A percentile compares a stretch with the other conserved stretches of the same genome.
Evolutionary conservation across 306 rosid genomes (phyloP).

Genomic region (Dalbergia cultrata): DNA sequence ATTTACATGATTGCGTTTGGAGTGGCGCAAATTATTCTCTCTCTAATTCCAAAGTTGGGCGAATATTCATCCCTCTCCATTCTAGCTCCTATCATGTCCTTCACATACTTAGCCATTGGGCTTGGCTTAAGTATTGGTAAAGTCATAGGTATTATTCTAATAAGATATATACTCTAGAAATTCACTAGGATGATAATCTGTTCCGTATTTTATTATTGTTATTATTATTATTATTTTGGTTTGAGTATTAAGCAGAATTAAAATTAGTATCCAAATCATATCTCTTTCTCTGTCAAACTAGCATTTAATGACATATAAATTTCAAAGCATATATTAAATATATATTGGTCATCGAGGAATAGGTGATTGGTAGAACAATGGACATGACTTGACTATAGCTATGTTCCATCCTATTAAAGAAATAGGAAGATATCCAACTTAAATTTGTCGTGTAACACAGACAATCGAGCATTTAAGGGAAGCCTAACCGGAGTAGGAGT

Average conservation of each 20-base stretch:
- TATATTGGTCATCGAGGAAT: no score
- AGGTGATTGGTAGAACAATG: no score
- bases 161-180: no score
- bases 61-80: constrained; percentile 59
- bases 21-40: constrained; percentile 52
- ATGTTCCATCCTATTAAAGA: no score
- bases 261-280: no score
- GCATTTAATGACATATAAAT: no score
- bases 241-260: background rate
- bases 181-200: background rate
- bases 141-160: constrained; percentile 54
- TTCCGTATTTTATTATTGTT: background rate
- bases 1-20: constrained; percentile 71
- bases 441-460: constrained; percentile 40
- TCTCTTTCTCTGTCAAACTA: no score
- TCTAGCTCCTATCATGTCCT: constrained; percentile 74
- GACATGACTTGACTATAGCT: no score
- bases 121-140: constrained; percentile 66
- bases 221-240: no score
- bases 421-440: constrained; percentile 16
- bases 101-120: constrained; percentile 68
- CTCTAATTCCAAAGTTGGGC: constrained; percentile 69
- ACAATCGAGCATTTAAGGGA: constrained; percentile 52
- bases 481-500: constrained; percentile 59
- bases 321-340: no score